Evolutionary conservation across 129 eudicot genomes (phyloP).

Genomic region (sunflower (Helianthus annuus)): HanXRQr2.0-SUNRISE NC_035442.2:30987101-30987600

Average conservation of each 20-base stretch:
- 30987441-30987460: conserved; percentile 62
- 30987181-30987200: conserved; percentile 68
- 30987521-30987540: conserved; percentile 44
- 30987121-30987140: conserved; percentile 56
- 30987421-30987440: conserved; percentile 74
- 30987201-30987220: conserved; percentile 57
- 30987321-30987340: conserved; percentile 53
- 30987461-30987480: conserved; percentile 21
- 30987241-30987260: conserved; percentile 91
- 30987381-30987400: conserved; percentile 89
- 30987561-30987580: no score
- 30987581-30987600: no score
- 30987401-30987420: conserved; percentile 67
- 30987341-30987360: conserved; percentile 68
- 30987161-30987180: conserved; percentile 65
- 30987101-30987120: conserved; percentile 60
- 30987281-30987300: conserved; percentile 74
- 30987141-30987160: conserved; percentile 56
- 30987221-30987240: conserved; percentile 66
- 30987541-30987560: background rate
- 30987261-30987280: conserved; percentile 76
- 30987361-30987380: conserved; percentile 78
- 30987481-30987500: conserved; percentile 58
- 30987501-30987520: conserved; percentile 64
- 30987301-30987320: conserved; percentile 57